Evolutionary conservation across 805 yeast genomes (phyloP).

Genomic region (Nematodospora valgi): DNA sequence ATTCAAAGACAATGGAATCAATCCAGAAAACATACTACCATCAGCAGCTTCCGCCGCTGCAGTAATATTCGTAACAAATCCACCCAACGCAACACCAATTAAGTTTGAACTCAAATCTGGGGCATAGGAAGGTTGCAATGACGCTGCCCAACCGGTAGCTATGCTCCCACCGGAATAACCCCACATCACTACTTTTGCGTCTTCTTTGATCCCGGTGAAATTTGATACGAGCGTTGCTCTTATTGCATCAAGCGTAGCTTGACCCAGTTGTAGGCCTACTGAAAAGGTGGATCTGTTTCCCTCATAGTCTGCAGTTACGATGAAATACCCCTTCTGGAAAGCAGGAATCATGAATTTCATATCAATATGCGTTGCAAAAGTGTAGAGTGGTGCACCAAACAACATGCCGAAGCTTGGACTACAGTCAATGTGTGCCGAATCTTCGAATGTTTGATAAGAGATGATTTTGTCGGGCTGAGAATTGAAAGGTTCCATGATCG

Average conservation of each 20-base stretch:
- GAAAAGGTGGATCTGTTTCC: conserved; percentile 30
- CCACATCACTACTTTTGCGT: conserved; percentile 24
- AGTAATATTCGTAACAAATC: conserved; percentile 33
- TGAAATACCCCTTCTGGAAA: conserved; percentile 29
- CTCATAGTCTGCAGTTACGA: conserved; percentile 33
- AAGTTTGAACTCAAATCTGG: conserved; percentile 24
- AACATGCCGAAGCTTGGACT: conserved; percentile 23
- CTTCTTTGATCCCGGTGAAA: conserved; percentile 16
- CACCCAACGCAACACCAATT: conserved; percentile 34
- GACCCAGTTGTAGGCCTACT: conserved; percentile 30
- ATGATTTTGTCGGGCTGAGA: conserved; percentile 23
- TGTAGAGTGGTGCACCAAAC: conserved; percentile 12
- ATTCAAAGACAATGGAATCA: conserved; percentile 24
- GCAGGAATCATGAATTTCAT: conserved; percentile 17
- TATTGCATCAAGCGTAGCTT: conserved; percentile 27
- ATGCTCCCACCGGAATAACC: conserved; percentile 41
- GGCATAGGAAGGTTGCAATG: conserved; percentile 34
- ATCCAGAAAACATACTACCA: conserved; percentile 27
- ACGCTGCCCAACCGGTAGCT: conserved; percentile 38
- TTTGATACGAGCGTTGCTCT: conserved; percentile 22
- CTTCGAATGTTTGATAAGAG: conserved; percentile 28
- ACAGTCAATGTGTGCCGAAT: conserved; percentile 24
- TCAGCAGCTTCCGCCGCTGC: conserved; percentile 21
- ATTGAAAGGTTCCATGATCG: conserved; percentile 27
- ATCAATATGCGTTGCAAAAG: conserved; percentile 14